Base-by-base conservation (phyloP, 805 yeast species). In the Candida mattraensis region DNA sequence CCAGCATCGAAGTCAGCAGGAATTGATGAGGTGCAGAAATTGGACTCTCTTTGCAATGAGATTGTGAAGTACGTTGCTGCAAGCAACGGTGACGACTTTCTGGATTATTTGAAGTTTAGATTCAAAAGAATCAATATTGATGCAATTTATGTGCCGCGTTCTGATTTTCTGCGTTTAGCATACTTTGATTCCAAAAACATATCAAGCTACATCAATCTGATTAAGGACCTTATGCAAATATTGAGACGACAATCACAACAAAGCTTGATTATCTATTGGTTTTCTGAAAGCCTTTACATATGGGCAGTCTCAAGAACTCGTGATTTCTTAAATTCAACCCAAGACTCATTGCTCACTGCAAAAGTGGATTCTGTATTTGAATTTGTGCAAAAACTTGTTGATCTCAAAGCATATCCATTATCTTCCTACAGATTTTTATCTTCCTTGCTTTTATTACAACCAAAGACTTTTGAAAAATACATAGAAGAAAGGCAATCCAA, bases 241-340 rank as follows among this genome's bases (percentile, higher is more conserved):
- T 54, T 70, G 12, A 66, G 63, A 39, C 68, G 69, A 44, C 64
- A 69, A 3, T 57, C 73, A 1, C 77, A 74, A 41, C 70, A 69
- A 35, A 68, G 67, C 42, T 37, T 74, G 14, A 42, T 75, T 7
- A 57, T 74, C 28, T 58, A 65, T 26, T 76, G 66, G 40, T 62
- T 76, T 28, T 51, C 75, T n/a, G 67, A 68, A 31, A 55, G 75
- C 3, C 44, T 76, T 6, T 58, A 63, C 39, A 56, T 62, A 25
- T 79, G 84, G 83, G 61, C 73, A 3, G 50, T 69, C 36, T 63
- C 76, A 9, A 62, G 76, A 43, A 72, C 80, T 0, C 35, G 46
- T 5, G 78, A 76, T 33, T 76, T 63, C 40, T 33, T 66, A 12
- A 54, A 51, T 17, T 49, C 53, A 9, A 33, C 50, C 2, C 40